Percentiles rank a stretch among this genome's conserved stretches.
These are phyloP conservation scores for Hanseniaspora singularis DNA, from an alignment of 805 yeast genomes.

Conservation along the genomic window DNA sequence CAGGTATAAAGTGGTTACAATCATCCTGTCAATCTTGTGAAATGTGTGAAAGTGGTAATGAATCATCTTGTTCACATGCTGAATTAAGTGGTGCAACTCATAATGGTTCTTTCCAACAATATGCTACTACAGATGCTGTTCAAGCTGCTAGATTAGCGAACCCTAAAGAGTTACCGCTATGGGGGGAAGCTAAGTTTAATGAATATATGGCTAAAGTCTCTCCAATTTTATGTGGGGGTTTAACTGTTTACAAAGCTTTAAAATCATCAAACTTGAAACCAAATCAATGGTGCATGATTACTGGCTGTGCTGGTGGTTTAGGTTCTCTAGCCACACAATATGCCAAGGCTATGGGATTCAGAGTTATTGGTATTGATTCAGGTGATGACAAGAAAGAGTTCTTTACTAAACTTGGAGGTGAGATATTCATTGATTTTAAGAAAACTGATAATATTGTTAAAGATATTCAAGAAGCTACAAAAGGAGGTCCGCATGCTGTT, in stretches of 20 bases:
- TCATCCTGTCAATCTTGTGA: slow-evolving; percentile 57
- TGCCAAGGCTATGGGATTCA: slow-evolving; percentile 63
- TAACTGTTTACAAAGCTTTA: slow-evolving; percentile 57
- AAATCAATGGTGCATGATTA: slow-evolving; percentile 63
- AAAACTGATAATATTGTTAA: slow-evolving; percentile 39
- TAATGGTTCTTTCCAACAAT: slow-evolving; percentile 57
- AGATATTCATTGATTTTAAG: slow-evolving; percentile 46
- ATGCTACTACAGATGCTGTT: slow-evolving; percentile 67
- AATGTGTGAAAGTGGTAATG: slow-evolving; percentile 46
- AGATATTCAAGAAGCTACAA: slow-evolving; percentile 37
- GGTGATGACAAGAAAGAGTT: slow-evolving; percentile 53
- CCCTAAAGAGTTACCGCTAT: slow-evolving; percentile 25
- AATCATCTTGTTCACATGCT: slow-evolving; percentile 57
- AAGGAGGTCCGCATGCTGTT: slow-evolving; percentile 60
- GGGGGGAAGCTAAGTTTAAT: slow-evolving; percentile 23
- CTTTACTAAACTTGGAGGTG: slow-evolving; percentile 49
- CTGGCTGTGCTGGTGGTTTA: slow-evolving; percentile 77
- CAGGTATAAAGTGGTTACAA: slow-evolving; percentile 60
- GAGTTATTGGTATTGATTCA: slow-evolving; percentile 62
- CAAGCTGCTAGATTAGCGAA: slow-evolving; percentile 65
- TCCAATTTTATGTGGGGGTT: slow-evolving; percentile 57
- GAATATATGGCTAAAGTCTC: slow-evolving; percentile 46
- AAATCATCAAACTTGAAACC: slow-evolving; percentile 45
- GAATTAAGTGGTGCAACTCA: slow-evolving; percentile 65
- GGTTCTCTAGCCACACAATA: slow-evolving; percentile 67